These are phyloP conservation scores for Neurospora sp. DNA, from an alignment of 495 filamentous ascomycete species.

Conservation along the genomic window DNA sequence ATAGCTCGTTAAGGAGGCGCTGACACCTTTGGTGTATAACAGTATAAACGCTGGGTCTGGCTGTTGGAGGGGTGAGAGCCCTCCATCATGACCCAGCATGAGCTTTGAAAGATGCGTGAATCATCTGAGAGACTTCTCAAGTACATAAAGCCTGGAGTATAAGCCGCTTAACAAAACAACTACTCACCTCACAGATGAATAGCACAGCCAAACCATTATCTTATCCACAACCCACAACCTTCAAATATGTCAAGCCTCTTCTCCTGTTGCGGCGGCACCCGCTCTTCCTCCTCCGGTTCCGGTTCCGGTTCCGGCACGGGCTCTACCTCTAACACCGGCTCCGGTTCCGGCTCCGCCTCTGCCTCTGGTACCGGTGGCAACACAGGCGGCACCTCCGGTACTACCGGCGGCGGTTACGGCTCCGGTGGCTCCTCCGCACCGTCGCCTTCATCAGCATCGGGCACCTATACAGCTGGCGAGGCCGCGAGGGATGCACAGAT, in stretches of 20 bases:
- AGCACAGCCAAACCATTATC: no score
- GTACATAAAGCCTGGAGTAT: no score
- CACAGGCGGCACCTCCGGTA: not conserved
- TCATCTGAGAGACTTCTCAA: no score
- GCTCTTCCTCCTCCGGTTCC: not conserved
- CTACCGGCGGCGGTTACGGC: not conserved
- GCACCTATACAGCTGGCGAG: slow-evolving; percentile 15
- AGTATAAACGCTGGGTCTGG: no score
- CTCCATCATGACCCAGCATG: no score
- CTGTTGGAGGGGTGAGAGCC: no score
- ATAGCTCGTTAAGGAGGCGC: no score
- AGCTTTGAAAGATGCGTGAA: no score
- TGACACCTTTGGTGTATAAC: no score
- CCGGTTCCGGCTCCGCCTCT: not conserved
- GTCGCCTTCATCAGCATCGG: not conserved
- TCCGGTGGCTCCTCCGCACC: not conserved
- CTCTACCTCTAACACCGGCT: not conserved
- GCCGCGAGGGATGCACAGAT: slow-evolving; percentile 15
- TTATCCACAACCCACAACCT: no score
- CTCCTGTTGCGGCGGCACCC: not conserved
- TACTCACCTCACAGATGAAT: no score
- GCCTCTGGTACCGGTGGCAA: not conserved
- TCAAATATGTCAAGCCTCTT: not conserved
- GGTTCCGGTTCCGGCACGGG: not conserved
- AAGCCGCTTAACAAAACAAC: no score